A percentile compares a stretch with the other conserved stretches of the same genome.
These are phyloP conservation scores for Fusarium sp. DNA, from an alignment of 2,329 filamentous ascomycete species.

Conservation along the genomic window DNA sequence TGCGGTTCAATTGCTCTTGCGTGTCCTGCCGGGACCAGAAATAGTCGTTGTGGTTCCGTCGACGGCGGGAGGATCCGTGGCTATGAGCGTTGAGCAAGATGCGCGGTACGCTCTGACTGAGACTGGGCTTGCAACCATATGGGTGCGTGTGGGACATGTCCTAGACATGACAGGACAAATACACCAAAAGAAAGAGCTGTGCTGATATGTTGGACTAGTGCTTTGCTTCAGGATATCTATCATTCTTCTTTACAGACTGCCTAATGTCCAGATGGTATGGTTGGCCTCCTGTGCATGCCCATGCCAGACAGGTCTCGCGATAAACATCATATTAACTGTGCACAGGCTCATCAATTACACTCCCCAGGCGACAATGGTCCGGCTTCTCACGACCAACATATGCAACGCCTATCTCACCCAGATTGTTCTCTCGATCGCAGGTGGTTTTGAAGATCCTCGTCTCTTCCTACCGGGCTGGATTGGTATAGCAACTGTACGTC, in stretches of 20 bases:
- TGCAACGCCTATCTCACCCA: slow-evolving; percentile 81
- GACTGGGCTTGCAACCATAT: slow-evolving; percentile 77
- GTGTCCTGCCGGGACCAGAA: slow-evolving; percentile 62
- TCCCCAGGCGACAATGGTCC: slow-evolving; percentile 81
- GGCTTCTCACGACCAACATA: slow-evolving; percentile 78
- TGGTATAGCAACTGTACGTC: slow-evolving; percentile 75
- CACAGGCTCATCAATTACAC: slow-evolving; percentile 84
- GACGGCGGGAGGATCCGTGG: slow-evolving; percentile 38
- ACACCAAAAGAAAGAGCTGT: background rate
- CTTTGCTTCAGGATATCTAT: slow-evolving; percentile 79
- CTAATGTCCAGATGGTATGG: slow-evolving; percentile 83
- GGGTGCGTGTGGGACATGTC: slow-evolving; percentile 63
- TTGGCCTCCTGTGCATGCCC: background rate
- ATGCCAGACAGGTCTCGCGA: slow-evolving; percentile 1
- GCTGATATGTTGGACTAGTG: slow-evolving; percentile 62
- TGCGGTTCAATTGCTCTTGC: slow-evolving; percentile 73
- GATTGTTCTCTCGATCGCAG: slow-evolving; percentile 75
- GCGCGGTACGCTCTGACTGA: slow-evolving; percentile 66
- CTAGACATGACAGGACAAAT: background rate
- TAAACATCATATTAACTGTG: slow-evolving; percentile 15
- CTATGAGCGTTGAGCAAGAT: slow-evolving; percentile 38
- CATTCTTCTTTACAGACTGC: slow-evolving; percentile 86
- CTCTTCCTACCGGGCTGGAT: slow-evolving; percentile 83
- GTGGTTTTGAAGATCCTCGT: slow-evolving; percentile 75
- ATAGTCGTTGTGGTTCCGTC: slow-evolving; percentile 44